Conservation (phyloP, 2,329 filamentous ascomycete species). For the Nothomitra cinnamomea region DNA sequence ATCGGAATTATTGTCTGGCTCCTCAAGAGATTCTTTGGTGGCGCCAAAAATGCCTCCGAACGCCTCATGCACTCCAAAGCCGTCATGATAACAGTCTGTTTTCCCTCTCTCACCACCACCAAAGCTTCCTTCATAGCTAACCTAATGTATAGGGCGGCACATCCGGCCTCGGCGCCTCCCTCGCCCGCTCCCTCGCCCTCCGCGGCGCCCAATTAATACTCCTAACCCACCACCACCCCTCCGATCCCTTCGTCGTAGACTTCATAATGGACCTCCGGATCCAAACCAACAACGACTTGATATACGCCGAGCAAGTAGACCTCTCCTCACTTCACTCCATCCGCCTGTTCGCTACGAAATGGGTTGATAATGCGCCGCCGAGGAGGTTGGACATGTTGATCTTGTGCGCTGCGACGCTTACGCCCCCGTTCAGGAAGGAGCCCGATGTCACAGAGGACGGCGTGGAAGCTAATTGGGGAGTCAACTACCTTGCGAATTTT, state of each 20-base stretch:
- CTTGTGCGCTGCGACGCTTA: conserved; percentile 65
- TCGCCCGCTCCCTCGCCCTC: conserved; percentile 55
- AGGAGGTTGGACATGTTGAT: conserved; percentile 81
- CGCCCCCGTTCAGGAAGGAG: conserved; percentile 43
- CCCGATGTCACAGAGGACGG: conserved; percentile 50
- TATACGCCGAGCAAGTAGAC: conserved; percentile 92
- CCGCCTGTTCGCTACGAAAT: conserved; percentile 84
- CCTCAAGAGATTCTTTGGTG: conserved; percentile 63
- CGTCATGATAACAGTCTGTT: conserved; percentile 65
- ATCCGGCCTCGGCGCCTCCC: conserved; percentile 71
- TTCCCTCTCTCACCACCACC: neutral
- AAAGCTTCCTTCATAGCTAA: conserved; percentile 9
- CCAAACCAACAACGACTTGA: conserved; percentile 63
- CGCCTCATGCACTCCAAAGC: conserved; percentile 86
- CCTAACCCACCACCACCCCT: conserved; percentile 63
- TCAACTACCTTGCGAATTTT: conserved; percentile 93
- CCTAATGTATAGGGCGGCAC: conserved; percentile 51
- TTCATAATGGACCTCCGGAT: conserved; percentile 77
- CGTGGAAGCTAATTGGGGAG: conserved; percentile 76
- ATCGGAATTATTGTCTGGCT: conserved; percentile 34
- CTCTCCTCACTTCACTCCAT: conserved; percentile 78
- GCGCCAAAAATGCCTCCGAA: conserved; percentile 57
- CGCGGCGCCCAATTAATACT: conserved; percentile 84
- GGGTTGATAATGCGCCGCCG: conserved; percentile 90
- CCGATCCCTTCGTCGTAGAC: conserved; percentile 79